A percentile compares a stretch with the other conserved stretches of the same genome.
These are phyloP conservation scores for Fusarium armeniacum DNA, from an alignment of 2,329 filamentous ascomycete genomes.

Conservation along the genomic window DNA sequence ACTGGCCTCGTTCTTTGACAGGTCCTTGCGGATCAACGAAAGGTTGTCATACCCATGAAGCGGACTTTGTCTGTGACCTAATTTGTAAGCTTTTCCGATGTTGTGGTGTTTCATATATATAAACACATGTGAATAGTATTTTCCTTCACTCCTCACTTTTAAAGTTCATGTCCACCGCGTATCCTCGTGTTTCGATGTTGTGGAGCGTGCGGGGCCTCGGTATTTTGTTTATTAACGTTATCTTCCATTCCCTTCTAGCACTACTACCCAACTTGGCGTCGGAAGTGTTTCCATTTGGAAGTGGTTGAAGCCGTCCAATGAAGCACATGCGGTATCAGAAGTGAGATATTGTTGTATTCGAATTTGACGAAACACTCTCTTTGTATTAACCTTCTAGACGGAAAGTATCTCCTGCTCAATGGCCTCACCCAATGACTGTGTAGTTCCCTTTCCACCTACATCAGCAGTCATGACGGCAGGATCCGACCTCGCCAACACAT, in stretches of 20 bases:
- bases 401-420: constrained; percentile 38
- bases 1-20: not conserved
- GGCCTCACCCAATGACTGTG: constrained; percentile 40
- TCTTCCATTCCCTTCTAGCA: not conserved
- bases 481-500: constrained; percentile 67
- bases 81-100: no score
- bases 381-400: not conserved
- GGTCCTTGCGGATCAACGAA: not conserved
- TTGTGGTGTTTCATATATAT: no score
- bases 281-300: not conserved
- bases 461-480: constrained; percentile 51
- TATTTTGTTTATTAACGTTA: not conserved
- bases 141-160: not conserved
- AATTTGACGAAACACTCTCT: not conserved
- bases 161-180: not conserved
- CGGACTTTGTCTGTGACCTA: not conserved
- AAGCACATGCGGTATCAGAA: not conserved
- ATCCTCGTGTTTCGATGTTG: not conserved
- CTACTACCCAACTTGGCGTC: not conserved
- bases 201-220: not conserved
- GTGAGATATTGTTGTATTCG: not conserved
- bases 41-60: not conserved
- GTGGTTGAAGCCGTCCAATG: not conserved
- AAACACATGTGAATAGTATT: not conserved
- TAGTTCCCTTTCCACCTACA: constrained; percentile 51